Base-by-base conservation (phyloP, 768 basidiomycete species). In the Trametes gibbosa region DNA sequence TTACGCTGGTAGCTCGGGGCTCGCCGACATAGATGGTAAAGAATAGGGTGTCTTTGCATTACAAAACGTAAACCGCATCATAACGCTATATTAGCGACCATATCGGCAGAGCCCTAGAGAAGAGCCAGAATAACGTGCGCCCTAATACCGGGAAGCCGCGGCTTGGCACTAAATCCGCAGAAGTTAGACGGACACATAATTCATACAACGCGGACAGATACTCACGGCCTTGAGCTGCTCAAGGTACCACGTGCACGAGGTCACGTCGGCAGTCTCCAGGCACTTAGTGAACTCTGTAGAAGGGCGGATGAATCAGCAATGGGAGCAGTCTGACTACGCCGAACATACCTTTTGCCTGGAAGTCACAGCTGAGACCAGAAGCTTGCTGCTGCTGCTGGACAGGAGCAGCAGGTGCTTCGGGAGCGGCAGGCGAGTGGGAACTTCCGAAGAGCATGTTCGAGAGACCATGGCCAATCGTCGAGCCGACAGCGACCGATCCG, bases 371-470 rank as follows among this genome's bases (percentile, higher is more conserved):
- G 27, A 78, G 68, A 4, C 78, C 80, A 68, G 81, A 82, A 63
- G 69, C 77, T 63, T 72, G 71, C 69, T 81, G 83, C 63, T 73
- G 73, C 40, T 77, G 76, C 48, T 79, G 78, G 16, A 70, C 79
- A 21, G 85, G 80, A 4, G 81, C 72, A 13, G 82, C 78, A 23
- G 77, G 79, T 16, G 83, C 69, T 29, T 69, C 69, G 19, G 70
- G 73, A 7, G 70, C 79, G 27, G 77, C 78, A 1, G 77, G 75
- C 8, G 80, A 71, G 14, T 79, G 73, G 0, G 76, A 74, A 58
- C 90, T 85, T 47, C 93, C 94, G 66, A 95, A 96, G 60, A 95
- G 83, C 91, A 95, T 92, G 72, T 73, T 82, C 41, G 90, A 92
- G 63, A 96, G 69, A n/a, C 93, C 93, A 70, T 96, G 93, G 45